Base-by-base conservation (phyloP, 495 filamentous ascomycete species). In the Beverwykella pulmonaria region DNA sequence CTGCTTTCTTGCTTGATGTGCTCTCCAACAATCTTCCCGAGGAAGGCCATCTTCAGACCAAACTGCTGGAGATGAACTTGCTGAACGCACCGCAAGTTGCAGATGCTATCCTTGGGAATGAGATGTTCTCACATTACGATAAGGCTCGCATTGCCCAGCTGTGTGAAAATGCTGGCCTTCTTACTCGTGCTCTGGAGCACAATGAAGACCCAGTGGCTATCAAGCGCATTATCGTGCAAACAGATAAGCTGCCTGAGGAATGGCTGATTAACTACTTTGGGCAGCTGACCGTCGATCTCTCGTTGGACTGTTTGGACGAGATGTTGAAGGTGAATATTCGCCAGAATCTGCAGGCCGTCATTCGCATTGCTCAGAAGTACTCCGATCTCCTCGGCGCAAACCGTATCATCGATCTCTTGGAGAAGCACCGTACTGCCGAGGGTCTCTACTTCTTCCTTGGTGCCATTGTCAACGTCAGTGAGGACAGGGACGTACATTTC, bases 391-490 rank as follows among this genome's bases (percentile, higher is more conserved):
- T 99, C n/a, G 93, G 93, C n/a, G 79, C 94, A 17, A 86, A 86
- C 61, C 87, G 87, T 61, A 82, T 99, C 66, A 96, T 99, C 65
- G 91, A 94, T 65, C 86, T 99, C 1, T 87, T 99, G 59, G 95
- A 99, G 81, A 96, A 93, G 78, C 96, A 97, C 80, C 91, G 93
- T 74, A 97, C 93, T 30, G 88, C 91, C 29, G 94, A 99, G 77
- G 94, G 94, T 75, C 86, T 99, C 17, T 99, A 94, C 84, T 97
- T 93, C 82, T 99, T 97, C 79, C 86, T 99, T 57, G 93, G 93
- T 55, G 94, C 92, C 74, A 93, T 99, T 67, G 94, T 99, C 78
- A 99, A 99, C 75, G 79, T 99, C 25, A 95, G 90, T 65, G 91
- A 97, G 77, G 95, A 99, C 73, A 79, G 88, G 23, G 95, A 99